Conservation (phyloP, 495 filamentous ascomycete species). For the Melanomma pulvis-pyrius region DNA sequence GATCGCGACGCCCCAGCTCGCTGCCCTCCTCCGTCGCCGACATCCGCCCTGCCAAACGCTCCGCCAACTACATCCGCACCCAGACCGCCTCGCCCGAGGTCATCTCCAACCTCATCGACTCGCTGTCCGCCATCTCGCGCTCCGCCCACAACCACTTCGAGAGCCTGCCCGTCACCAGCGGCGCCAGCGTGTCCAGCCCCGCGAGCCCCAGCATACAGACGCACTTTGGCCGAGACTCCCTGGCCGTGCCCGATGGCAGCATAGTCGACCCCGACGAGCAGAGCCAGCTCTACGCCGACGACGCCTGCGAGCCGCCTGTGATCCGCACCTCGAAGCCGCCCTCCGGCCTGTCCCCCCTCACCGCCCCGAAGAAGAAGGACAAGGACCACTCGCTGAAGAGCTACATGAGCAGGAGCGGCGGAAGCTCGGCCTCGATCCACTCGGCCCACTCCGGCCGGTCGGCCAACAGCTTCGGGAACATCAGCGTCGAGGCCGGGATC, state of each 20-base stretch:
- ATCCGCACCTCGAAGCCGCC: constrained; percentile 85
- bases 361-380: constrained; percentile 53
- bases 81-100: constrained; percentile 84
- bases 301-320: constrained; percentile 79
- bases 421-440: constrained; percentile 33
- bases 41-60: constrained; percentile 31
- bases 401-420: constrained; percentile 35
- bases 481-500: constrained; percentile 35
- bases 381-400: constrained; percentile 39
- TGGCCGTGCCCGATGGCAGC: constrained; percentile 52
- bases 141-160: constrained; percentile 77
- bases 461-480: constrained; percentile 37
- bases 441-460: constrained; percentile 29
- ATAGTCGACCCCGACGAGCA: constrained; percentile 69
- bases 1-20: constrained; percentile 29
- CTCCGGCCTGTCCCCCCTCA: constrained; percentile 68
- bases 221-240: constrained; percentile 36
- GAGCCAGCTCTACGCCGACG: constrained; percentile 63
- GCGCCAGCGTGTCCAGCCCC: constrained; percentile 45
- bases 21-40: constrained; percentile 26
- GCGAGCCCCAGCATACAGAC: constrained; percentile 41
- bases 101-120: constrained; percentile 91
- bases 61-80: constrained; percentile 51
- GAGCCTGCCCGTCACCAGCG: constrained; percentile 52
- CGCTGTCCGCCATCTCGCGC: constrained; percentile 81